Evolutionary conservation across 1,284 basidiomycete species (phyloP), one percentile per base, ranked within the genome.

Genomic region (Cutaneotrichosporon arboriforme): DNA sequence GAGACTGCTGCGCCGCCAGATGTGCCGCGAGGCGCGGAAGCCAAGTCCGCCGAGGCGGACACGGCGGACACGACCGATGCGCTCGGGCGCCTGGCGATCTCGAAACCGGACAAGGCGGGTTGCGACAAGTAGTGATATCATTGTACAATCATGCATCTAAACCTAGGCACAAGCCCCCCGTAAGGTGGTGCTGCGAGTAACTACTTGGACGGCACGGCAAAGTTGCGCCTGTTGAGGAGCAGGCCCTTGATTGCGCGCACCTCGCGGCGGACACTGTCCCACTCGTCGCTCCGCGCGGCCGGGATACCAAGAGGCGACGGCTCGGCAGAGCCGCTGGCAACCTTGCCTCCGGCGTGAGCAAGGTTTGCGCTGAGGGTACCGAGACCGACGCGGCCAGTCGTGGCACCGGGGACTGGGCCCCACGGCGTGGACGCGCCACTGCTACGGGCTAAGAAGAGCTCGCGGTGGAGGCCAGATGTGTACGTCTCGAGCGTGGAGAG

Each of bases 211-310:
- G 46, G 46, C 4, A 48, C 46, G 31, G 52, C 49, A 54, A 69
- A 69, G 52, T 64, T 63, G 47, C 68, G 67, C 54, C 74, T 55
- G 51, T 69, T 73, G 48, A 76, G 59, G 49, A 76, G 58, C 35
- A 74, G 43, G n/a, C 74, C 74, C 59, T 76, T 74, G 52, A 76
- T 65, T 8, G 66, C 69, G 48, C 74, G 64, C 15, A 76, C 61
- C 53, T 76, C 74, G 52, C 69, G 70, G 46, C 71, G 63, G 23
- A 71, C 66, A 26, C 60, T 62, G 54, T 76, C 73, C 69, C 69
- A 73, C 54, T 70, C 68, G 48, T 68, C 66, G n/a, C 59, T 56
- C 23, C 58, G 57, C 14, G 52, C 62, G 4, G 54, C 41, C 0
- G 55, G 55, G 14, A 60, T 52, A 21, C 58, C 52, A 31, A 59